phyloP scores from a whole-genome alignment of 306 rosid genomes.

The Casuarina cunninghamiana region DNA sequence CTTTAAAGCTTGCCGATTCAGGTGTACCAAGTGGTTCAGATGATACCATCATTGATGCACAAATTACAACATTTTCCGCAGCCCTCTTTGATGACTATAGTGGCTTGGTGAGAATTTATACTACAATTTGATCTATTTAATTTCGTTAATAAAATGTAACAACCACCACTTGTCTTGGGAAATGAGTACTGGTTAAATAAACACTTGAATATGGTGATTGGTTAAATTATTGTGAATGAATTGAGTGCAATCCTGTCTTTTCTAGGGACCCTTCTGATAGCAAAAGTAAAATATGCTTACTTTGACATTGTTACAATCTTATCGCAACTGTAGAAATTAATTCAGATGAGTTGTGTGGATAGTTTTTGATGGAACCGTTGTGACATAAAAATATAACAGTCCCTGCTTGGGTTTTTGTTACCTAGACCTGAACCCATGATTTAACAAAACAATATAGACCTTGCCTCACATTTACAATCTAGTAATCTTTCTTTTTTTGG shows the following conservation, averaged over 20 bases:
- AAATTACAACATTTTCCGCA: slow-evolving; percentile 72
- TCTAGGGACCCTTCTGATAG: neutral
- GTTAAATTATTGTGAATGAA: neutral
- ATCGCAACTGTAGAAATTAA: neutral
- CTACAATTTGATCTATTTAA: slow-evolving; percentile 23
- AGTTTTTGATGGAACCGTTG: neutral
- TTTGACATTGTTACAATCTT: neutral
- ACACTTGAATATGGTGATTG: neutral
- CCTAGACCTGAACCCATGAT: neutral
- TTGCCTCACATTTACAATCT: neutral
- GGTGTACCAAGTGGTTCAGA: slow-evolving; percentile 67
- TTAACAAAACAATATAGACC: neutral
- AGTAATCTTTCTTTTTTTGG: neutral
- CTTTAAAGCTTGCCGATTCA: slow-evolving; percentile 78
- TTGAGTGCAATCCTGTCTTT: neutral
- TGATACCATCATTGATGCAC: slow-evolving; percentile 76
- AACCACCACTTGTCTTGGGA: neutral
- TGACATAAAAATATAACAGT: neutral
- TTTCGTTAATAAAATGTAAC: neutral
- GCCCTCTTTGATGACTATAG: slow-evolving; percentile 97
- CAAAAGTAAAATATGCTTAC: neutral
- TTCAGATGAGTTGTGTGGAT: neutral
- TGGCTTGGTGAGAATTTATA: slow-evolving; percentile 84
- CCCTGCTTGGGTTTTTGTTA: neutral
- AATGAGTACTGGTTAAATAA: neutral